phyloP scores from a whole-genome alignment of 2,329 filamentous ascomycete species.

The Nothophoma quercina region DNA sequence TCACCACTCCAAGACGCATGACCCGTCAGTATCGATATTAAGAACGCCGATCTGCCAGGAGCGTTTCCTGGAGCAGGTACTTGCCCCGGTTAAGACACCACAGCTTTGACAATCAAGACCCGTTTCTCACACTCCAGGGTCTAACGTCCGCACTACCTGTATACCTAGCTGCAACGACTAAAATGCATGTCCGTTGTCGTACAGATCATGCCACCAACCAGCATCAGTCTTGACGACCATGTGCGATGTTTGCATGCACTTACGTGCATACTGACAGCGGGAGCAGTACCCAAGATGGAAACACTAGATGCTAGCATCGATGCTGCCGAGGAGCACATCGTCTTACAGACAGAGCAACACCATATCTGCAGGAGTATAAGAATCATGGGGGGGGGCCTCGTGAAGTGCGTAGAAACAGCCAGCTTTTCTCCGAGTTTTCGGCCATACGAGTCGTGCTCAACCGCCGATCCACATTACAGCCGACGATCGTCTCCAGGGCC shows the following conservation, averaged over 20 bases:
- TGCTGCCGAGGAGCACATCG: background rate
- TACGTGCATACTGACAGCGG: constrained; percentile 12
- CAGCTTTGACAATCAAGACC: background rate
- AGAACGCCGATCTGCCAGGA: constrained; percentile 4
- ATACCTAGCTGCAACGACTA: background rate
- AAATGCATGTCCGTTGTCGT: background rate
- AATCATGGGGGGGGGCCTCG: background rate
- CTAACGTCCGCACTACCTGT: background rate
- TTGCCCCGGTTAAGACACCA: background rate
- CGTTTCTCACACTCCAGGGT: background rate
- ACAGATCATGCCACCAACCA: background rate
- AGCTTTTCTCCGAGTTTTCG: background rate
- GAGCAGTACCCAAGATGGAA: constrained; percentile 3
- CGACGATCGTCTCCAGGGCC: too few species aligned
- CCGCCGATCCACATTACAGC: background rate
- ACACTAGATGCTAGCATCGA: background rate
- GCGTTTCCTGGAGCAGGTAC: constrained; percentile 8
- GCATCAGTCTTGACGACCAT: background rate
- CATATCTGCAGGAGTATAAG: constrained; percentile 2
- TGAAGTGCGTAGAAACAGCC: background rate
- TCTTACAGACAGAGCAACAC: background rate
- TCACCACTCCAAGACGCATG: background rate
- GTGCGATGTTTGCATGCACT: constrained; percentile 2
- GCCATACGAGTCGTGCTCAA: background rate
- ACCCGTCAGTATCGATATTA: constrained; percentile 10